These are phyloP conservation scores for Blastobotrys muscicola DNA, from an alignment of 805 yeast species.

Conservation along the genomic window DNA sequence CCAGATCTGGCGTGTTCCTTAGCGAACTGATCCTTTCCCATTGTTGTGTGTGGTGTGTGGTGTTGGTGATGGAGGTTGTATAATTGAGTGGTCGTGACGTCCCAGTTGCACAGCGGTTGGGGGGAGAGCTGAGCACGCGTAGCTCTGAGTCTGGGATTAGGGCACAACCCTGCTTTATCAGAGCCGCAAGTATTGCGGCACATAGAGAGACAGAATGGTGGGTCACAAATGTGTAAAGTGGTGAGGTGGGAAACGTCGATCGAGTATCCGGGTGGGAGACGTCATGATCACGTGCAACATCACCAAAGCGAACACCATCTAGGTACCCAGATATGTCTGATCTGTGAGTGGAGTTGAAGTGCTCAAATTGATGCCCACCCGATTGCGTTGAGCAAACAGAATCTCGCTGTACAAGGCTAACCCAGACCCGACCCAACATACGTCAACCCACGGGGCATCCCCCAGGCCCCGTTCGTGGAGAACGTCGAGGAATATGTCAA, in stretches of 20 bases:
- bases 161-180: too few relatives aligned
- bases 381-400: background rate
- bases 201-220: too few relatives aligned
- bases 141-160: background rate
- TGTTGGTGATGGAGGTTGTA: slow-evolving; percentile 3
- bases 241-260: too few relatives aligned
- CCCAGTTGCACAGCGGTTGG: background rate
- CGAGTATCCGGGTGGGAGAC: too few relatives aligned
- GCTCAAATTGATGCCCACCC: too few relatives aligned
- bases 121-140: background rate
- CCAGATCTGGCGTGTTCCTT: slow-evolving; percentile 94
- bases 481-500: slow-evolving; percentile 68
- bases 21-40: slow-evolving; percentile 97
- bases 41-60: slow-evolving; percentile 25
- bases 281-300: too few relatives aligned
- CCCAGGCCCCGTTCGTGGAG: slow-evolving; percentile 90
- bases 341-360: too few relatives aligned
- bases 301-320: too few relatives aligned
- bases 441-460: slow-evolving; percentile 85
- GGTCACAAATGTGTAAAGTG: too few relatives aligned
- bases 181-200: too few relatives aligned
- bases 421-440: slow-evolving; percentile 8
- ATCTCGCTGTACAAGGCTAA: too few relatives aligned
- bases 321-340: too few relatives aligned
- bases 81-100: background rate